Base-by-base conservation (phyloP, 1,284 basidiomycete species). In the Boletus albobrunnescens region DNA sequence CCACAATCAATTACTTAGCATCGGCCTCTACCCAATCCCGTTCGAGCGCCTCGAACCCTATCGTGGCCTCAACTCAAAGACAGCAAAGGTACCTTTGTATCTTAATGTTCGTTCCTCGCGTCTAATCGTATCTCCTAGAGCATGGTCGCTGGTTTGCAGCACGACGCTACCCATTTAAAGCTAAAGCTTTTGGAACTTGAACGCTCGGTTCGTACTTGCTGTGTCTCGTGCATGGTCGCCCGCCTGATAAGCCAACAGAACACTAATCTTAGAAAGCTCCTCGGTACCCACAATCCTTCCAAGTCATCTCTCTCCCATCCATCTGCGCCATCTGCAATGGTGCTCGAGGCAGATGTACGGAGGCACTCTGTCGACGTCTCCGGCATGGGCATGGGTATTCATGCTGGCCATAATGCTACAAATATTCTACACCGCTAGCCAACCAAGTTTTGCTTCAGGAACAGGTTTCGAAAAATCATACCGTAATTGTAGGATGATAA, bases 131-230 rank as follows among this genome's bases (percentile, higher is more conserved):
- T 39, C 44, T 26, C 13, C 27, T 55, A 87, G 84, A 84, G 83
- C 52, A 84, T 84, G 78, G 79, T 87, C 2, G 72, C 84, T 0
- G 81, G 80, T 14, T 70, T 87, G 3, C 81, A 86, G 42, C 74
- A 83, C 54, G 84, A 87, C 51, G 70, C 74, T 3, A 72, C 75
- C 1, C 67, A 78, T 8, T 65, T 76, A 9, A 79, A 78, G 49
- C 59, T 83, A 39, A 83, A 81, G 51, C 66, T 85, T 22, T 70
- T 82, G 31, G 84, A 87, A 57, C 70, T 87, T 20, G 74, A 86
- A 55, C 74, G 83, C 50, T 76, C 81, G 33, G 84, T 86, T 57
- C 17, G 49, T 47, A 26, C 8, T 14, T 13, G 23, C 10, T 40
- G 2, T 1, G 9, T 14, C 14, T 1, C 13, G 27, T 13, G 12